phyloP scores from a whole-genome alignment of 129 eudicot genomes.

The Sambucus nigra region DNA sequence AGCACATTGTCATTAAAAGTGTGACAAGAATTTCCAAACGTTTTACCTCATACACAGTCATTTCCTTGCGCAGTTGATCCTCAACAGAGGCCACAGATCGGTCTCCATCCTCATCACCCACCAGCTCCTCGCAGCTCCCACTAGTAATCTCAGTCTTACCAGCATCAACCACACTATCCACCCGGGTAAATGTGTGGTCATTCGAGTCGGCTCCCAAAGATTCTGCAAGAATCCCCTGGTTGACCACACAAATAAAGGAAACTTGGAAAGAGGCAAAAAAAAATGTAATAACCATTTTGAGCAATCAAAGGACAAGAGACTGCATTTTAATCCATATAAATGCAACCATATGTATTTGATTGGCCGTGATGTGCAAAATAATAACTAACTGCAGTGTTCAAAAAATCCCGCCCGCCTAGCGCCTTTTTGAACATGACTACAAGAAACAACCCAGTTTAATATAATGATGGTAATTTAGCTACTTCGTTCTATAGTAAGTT shows the following conservation, averaged over 20 bases:
- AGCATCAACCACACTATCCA: constrained; percentile 46
- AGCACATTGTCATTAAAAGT: neutral
- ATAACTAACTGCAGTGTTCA: no score
- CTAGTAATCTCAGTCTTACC: constrained; percentile 38
- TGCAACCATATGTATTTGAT: neutral
- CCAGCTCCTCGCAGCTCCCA: constrained; percentile 53
- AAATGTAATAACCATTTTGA: no score
- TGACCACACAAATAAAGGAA: constrained; percentile 12
- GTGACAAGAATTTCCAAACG: neutral
- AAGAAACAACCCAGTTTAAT: no score
- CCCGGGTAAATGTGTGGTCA: constrained; percentile 58
- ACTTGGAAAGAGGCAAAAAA: no score
- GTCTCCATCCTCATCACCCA: constrained; percentile 81
- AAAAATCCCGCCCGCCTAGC: no score
- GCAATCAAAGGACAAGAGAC: neutral
- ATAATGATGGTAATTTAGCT: no score
- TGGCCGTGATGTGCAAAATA: neutral
- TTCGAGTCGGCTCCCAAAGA: constrained; percentile 39
- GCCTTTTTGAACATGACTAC: no score
- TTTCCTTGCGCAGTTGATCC: constrained; percentile 87
- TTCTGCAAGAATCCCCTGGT: constrained; percentile 79
- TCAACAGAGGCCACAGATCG: constrained; percentile 86
- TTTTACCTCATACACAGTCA: constrained; percentile 93
- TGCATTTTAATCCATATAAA: neutral
- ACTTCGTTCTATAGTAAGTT: no score